phyloP scores from a whole-genome alignment of 2,329 filamentous ascomycete genomes.

The Colletotrichum sp. region DNA sequence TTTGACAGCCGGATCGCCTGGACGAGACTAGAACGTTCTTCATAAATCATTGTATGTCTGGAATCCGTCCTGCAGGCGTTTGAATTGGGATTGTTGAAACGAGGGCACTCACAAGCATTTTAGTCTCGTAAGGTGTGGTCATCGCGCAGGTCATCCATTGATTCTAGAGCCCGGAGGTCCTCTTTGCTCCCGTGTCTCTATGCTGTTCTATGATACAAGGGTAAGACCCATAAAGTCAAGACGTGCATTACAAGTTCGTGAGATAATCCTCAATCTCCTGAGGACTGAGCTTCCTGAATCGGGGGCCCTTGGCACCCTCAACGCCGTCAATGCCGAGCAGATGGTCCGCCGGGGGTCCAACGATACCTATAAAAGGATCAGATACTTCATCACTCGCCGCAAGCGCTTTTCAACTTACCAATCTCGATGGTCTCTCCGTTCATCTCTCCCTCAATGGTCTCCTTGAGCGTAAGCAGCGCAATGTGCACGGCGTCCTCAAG shows the following conservation, averaged over 20 bases:
- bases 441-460: constrained; percentile 99
- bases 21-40: background rate
- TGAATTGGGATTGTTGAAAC: background rate
- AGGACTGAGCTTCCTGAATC: constrained; percentile 93
- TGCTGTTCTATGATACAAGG: constrained; percentile 42
- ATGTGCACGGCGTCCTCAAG: constrained; percentile 99
- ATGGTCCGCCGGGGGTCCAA: constrained; percentile 92
- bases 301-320: constrained; percentile 81
- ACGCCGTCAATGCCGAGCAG: constrained; percentile 91
- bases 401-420: constrained; percentile 60
- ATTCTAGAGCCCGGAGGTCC: constrained; percentile 18
- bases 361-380: constrained; percentile 70
- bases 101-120: background rate
- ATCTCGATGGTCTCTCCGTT: constrained; percentile 99
- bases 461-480: constrained; percentile 94
- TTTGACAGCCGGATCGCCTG: background rate
- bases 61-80: background rate
- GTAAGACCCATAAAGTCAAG: constrained; percentile 27
- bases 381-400: background rate
- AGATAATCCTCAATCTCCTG: constrained; percentile 99
- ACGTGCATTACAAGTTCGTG: constrained; percentile 82
- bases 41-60: background rate
- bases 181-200: constrained; percentile 17
- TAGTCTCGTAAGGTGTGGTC: background rate
- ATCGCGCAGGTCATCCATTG: constrained; percentile 19